phyloP scores from a whole-genome alignment of 148 eudicot species.

The Selenicereus undatus region DNA sequence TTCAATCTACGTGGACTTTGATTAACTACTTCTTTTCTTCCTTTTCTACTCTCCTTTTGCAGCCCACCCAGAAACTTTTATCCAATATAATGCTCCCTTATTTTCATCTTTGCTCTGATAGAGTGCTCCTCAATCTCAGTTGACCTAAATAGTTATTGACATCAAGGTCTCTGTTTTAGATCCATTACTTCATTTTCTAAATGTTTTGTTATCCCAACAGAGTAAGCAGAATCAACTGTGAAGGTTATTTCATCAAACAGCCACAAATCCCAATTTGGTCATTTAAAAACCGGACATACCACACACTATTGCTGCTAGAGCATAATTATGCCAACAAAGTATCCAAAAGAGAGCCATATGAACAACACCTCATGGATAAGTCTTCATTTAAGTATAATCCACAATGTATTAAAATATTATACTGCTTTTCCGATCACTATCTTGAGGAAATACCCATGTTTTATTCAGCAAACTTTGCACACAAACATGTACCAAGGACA shows the following conservation, averaged over 20 bases:
- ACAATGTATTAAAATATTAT: background rate
- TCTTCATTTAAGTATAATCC: background rate
- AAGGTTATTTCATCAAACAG: background rate
- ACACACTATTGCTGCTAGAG: background rate
- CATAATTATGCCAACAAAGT: background rate
- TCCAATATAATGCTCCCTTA: too few species aligned
- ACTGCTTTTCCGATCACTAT: background rate
- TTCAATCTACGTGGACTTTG: too few species aligned
- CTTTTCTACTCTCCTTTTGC: too few species aligned
- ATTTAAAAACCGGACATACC: background rate
- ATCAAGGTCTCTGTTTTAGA: background rate
- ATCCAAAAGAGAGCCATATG: background rate
- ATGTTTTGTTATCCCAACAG: background rate
- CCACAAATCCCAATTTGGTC: background rate
- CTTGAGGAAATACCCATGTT: background rate
- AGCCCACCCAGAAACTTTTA: too few species aligned
- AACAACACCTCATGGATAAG: background rate
- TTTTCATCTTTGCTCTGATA: background rate
- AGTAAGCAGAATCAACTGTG: background rate
- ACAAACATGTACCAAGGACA: background rate
- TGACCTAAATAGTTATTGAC: background rate
- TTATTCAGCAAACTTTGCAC: background rate
- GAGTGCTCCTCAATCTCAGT: slow-evolving; percentile 4
- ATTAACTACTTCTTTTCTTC: too few species aligned
- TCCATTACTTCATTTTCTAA: background rate